Evolutionary conservation across 331 rosid species (phyloP).

Genomic region (Malus hybrid): DNA sequence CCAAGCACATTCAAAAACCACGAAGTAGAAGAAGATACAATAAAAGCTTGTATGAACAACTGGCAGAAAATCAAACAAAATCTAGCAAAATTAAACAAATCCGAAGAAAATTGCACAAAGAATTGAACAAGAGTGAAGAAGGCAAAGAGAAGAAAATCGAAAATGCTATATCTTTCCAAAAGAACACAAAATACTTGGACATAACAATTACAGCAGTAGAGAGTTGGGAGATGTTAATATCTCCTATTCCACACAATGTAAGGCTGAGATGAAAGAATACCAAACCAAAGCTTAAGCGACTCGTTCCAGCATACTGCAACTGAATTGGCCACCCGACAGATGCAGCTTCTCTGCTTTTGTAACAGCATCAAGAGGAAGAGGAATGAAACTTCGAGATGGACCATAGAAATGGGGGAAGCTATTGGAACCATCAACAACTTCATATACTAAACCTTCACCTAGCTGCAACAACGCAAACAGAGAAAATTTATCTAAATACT

Average conservation of each 20-base stretch:
- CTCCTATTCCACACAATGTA: not conserved
- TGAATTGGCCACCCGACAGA: constrained; percentile 38
- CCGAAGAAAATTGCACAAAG: no score
- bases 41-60: no score
- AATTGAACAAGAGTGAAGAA: no score
- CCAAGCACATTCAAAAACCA: no score
- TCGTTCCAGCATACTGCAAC: constrained; percentile 28
- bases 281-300: not conserved
- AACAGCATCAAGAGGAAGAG: constrained; percentile 58
- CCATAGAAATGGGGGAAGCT: constrained; percentile 90
- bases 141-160: no score
- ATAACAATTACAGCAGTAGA: not conserved
- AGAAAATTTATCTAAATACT: not conserved
- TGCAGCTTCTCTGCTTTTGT: constrained; percentile 61
- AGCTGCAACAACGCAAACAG: constrained; percentile 37
- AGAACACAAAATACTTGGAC: not conserved
- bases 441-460: constrained; percentile 79
- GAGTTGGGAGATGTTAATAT: not conserved
- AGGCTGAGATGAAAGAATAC: not conserved
- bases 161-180: no score
- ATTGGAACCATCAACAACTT: constrained; percentile 54
- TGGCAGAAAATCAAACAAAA: no score
- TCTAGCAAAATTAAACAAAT: no score
- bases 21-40: no score
- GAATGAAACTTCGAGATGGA: constrained; percentile 63